A percentile compares a stretch with the other conserved stretches of the same genome.
Evolutionary conservation across 129 eudicot species (phyloP).

Genomic region (Rutidosis leptorrhynchoides): DNA sequence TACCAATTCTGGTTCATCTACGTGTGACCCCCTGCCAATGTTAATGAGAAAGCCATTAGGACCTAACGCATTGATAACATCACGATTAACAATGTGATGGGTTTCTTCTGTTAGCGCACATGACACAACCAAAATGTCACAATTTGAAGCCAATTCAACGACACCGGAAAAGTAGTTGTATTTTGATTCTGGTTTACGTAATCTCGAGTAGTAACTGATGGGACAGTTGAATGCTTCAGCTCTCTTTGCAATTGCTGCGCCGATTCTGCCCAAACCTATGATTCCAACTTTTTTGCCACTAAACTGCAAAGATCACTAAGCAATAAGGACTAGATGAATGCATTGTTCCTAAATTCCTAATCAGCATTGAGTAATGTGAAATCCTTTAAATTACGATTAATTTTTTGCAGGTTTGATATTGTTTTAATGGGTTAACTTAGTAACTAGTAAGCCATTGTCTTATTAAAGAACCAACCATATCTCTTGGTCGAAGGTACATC

Average conservation of each 20-base stretch:
- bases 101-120: slow-evolving; percentile 66
- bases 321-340: no score
- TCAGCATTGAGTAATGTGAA: background rate
- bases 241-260: slow-evolving; percentile 72
- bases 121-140: slow-evolving; percentile 67
- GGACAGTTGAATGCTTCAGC: slow-evolving; percentile 80
- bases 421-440: background rate
- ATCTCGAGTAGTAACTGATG: slow-evolving; percentile 59
- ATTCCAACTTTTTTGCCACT: slow-evolving; percentile 71
- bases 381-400: background rate
- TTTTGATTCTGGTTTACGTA: slow-evolving; percentile 43
- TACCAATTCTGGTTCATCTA: slow-evolving; percentile 70
- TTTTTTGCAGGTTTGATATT: background rate
- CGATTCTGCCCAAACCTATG: slow-evolving; percentile 81
- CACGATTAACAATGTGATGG: slow-evolving; percentile 64
- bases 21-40: slow-evolving; percentile 74
- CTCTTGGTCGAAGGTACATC: no score
- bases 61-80: slow-evolving; percentile 65
- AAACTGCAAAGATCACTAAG: slow-evolving; percentile 34
- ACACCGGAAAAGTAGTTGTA: slow-evolving; percentile 59
- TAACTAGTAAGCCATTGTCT: background rate
- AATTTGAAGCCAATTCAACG: slow-evolving; percentile 61
- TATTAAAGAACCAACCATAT: no score
- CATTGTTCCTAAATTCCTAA: no score
- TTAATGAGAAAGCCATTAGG: slow-evolving; percentile 64